These are phyloP conservation scores for Phytophthora macrochlamydospora DNA, from an alignment of 352 stramenopile species.

Conservation along the genomic window DNA sequence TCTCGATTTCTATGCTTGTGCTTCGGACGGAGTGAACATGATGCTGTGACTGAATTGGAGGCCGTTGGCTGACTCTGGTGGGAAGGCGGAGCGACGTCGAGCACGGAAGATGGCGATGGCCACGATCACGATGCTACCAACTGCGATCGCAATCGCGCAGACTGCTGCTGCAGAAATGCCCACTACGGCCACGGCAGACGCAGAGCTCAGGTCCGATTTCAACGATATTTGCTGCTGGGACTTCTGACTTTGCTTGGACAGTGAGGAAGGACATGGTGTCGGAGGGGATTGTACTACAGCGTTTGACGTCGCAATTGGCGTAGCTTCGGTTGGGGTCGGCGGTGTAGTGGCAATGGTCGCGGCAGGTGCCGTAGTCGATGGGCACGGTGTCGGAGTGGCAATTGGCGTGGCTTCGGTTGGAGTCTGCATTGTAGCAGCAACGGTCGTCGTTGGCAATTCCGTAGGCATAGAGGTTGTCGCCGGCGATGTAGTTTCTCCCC, in stretches of 20 bases:
- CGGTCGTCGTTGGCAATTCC: background rate
- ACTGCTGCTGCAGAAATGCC: slow-evolving; percentile 23
- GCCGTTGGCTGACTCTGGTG: background rate
- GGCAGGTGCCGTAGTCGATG: background rate
- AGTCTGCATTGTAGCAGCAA: slow-evolving; percentile 3
- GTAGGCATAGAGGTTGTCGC: slow-evolving; percentile 2
- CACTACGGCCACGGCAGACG: slow-evolving; percentile 9
- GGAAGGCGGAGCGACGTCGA: slow-evolving; percentile 1
- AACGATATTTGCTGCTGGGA: slow-evolving; percentile 11
- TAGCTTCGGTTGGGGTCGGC: too few species aligned
- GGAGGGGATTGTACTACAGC: too few species aligned
- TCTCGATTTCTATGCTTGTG: too few species aligned
- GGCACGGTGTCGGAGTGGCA: slow-evolving; percentile 10
- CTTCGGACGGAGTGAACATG: slow-evolving; percentile 29
- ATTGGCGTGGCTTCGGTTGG: background rate
- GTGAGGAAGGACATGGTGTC: too few species aligned
- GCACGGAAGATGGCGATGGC: slow-evolving; percentile 17
- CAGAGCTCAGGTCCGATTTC: slow-evolving; percentile 4
- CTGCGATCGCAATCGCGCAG: slow-evolving; percentile 22
- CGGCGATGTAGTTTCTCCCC: slow-evolving; percentile 10
- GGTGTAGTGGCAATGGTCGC: background rate
- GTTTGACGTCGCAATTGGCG: too few species aligned
- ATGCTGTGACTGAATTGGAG: slow-evolving; percentile 21
- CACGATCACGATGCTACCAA: slow-evolving; percentile 22
- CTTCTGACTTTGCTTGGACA: too few species aligned